A percentile compares a stretch with the other conserved stretches of the same genome.
Conservation (phyloP, 2,329 filamentous ascomycete genomes). For the Colletotrichum graminicola region DNA sequence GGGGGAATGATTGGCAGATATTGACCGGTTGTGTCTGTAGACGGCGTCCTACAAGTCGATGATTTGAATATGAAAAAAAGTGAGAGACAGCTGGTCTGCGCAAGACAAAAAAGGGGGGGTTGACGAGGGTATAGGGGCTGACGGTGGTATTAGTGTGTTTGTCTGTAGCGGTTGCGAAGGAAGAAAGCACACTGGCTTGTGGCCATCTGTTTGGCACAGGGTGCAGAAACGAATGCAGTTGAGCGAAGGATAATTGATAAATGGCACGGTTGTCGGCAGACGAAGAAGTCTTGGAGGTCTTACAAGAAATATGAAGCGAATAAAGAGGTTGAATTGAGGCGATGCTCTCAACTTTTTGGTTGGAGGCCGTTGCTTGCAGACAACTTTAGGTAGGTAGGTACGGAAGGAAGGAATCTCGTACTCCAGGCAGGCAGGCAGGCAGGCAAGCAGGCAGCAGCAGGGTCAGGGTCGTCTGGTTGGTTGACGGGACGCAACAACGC, state of each 20-base stretch:
- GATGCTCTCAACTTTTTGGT: slow-evolving; percentile 26
- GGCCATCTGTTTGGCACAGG: slow-evolving; percentile 6
- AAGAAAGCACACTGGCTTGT: slow-evolving; percentile 7
- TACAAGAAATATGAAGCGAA: slow-evolving; percentile 24
- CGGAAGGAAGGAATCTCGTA: neutral
- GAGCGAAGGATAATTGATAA: slow-evolving; percentile 23
- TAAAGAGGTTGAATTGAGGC: slow-evolving; percentile 18
- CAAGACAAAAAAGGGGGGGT: slow-evolving; percentile 4
- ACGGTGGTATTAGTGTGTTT: slow-evolving; percentile 4
- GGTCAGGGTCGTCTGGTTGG: slow-evolving; percentile 10
- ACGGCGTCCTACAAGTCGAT: neutral
- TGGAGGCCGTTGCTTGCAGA: slow-evolving; percentile 25
- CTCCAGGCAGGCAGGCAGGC: slow-evolving; percentile 4
- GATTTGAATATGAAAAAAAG: neutral
- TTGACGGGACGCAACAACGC: slow-evolving; percentile 13
- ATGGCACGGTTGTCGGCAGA: slow-evolving; percentile 30
- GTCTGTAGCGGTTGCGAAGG: neutral
- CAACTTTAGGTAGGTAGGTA: neutral
- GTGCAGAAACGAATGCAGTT: slow-evolving; percentile 16
- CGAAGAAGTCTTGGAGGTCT: slow-evolving; percentile 15
- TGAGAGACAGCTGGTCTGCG: slow-evolving; percentile 2
- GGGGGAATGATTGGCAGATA: slow-evolving; percentile 12
- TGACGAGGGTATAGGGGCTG: slow-evolving; percentile 4
- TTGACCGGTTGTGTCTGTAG: neutral
- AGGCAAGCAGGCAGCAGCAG: slow-evolving; percentile 6